Evolutionary conservation across 164 flowering plant species (phyloP).

Genomic region (Taxillus chinensis): DNA sequence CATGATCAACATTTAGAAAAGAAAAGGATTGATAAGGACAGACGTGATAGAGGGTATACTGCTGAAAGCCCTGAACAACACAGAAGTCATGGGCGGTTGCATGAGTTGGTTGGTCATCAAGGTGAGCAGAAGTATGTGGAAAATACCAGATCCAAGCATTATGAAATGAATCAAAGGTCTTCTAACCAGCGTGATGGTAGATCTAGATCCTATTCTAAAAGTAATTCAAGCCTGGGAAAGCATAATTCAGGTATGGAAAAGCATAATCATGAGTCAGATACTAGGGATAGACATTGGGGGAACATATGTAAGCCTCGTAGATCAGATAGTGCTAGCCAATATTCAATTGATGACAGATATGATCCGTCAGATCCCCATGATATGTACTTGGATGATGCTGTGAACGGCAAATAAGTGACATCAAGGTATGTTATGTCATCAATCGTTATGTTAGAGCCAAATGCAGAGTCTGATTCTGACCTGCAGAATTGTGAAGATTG

Average conservation of each 20-base stretch:
- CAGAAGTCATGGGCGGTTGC: slow-evolving; percentile 16
- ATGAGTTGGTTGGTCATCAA: slow-evolving; percentile 16
- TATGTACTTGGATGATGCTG: slow-evolving; percentile 18
- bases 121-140: slow-evolving; percentile 24
- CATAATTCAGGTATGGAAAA: slow-evolving; percentile 17
- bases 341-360: slow-evolving; percentile 68
- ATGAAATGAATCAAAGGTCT: slow-evolving; percentile 15
- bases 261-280: slow-evolving; percentile 16
- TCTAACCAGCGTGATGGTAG: slow-evolving; percentile 22
- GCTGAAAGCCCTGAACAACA: slow-evolving; percentile 29
- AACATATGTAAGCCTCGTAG: slow-evolving; percentile 9
- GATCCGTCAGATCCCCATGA: slow-evolving; percentile 51
- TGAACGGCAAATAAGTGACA: slow-evolving; percentile 13
- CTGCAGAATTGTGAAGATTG: slow-evolving; percentile 3
- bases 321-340: slow-evolving; percentile 14
- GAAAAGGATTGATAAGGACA: slow-evolving; percentile 12
- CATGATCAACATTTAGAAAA: slow-evolving; percentile 17
- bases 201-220: slow-evolving; percentile 15
- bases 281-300: slow-evolving; percentile 19
- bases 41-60: slow-evolving; percentile 16
- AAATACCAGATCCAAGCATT: slow-evolving; percentile 14
- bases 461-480: slow-evolving; percentile 1
- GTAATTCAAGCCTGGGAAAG: slow-evolving; percentile 9
- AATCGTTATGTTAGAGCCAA: neutral
- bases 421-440: neutral